Percentiles rank a stretch among this genome's conserved stretches.
Evolutionary conservation across 352 stramenopile genomes (phyloP).

Genomic region (Phytophthora citrophthora): DNA sequence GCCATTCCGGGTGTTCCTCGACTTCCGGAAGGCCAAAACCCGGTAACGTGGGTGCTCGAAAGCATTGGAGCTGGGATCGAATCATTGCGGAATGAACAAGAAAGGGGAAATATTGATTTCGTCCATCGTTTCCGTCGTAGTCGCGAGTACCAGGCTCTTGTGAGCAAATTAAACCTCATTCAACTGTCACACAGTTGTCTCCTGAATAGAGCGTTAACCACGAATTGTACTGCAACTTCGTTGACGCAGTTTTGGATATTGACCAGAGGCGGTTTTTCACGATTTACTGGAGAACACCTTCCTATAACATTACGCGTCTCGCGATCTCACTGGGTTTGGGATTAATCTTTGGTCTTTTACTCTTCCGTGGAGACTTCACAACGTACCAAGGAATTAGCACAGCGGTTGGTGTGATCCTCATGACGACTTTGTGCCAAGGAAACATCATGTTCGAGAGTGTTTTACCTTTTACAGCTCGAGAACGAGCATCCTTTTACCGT

Average conservation of each 20-base stretch:
- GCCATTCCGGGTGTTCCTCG: slow-evolving; percentile 7
- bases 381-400: slow-evolving; percentile 60
- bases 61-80: slow-evolving; percentile 9
- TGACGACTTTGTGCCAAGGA: slow-evolving; percentile 20
- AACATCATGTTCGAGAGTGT: slow-evolving; percentile 17
- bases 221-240: slow-evolving; percentile 47
- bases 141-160: not conserved
- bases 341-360: slow-evolving; percentile 80
- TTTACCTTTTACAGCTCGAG: slow-evolving; percentile 14
- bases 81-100: not conserved
- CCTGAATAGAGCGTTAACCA: not conserved
- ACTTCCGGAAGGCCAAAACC: slow-evolving; percentile 42
- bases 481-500: slow-evolving; percentile 13
- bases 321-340: slow-evolving; percentile 76
- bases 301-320: slow-evolving; percentile 86
- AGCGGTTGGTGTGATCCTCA: slow-evolving; percentile 40
- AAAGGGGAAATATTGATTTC: slow-evolving; percentile 1
- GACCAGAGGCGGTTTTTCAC: slow-evolving; percentile 51
- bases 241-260: slow-evolving; percentile 44
- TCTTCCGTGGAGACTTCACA: slow-evolving; percentile 41
- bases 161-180: not conserved
- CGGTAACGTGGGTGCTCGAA: slow-evolving; percentile 20
- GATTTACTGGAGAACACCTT: slow-evolving; percentile 74
- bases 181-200: not conserved
- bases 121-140: not conserved